Evolutionary conservation across 169 alveolate genomes (phyloP).

Genomic region (Cryptosporidium andersoni): DNA sequence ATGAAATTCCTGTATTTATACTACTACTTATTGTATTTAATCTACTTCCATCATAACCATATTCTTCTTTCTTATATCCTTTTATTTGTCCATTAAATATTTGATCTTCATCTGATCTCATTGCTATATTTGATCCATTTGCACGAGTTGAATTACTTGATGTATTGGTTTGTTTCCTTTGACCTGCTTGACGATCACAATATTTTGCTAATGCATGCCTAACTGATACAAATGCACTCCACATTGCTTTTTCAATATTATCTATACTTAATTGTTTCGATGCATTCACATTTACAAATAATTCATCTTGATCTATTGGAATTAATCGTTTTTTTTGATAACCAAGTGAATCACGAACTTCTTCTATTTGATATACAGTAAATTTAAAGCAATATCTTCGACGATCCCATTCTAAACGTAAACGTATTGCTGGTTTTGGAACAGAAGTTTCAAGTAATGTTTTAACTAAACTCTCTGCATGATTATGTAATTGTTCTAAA

Average conservation of each 20-base stretch:
- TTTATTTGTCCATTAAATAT: background rate
- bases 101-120: conserved; percentile 20
- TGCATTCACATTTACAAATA: conserved; percentile 70
- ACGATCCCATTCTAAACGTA: conserved; percentile 70
- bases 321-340: conserved; percentile 56
- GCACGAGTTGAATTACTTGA: conserved; percentile 1
- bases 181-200: conserved; percentile 71
- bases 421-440: conserved; percentile 51
- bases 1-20: background rate
- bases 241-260: conserved; percentile 62
- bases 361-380: conserved; percentile 65
- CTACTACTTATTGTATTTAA: background rate
- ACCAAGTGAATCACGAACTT: conserved; percentile 58
- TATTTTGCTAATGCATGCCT: conserved; percentile 62
- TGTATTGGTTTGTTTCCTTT: conserved; percentile 39
- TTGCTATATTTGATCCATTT: background rate
- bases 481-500: conserved; percentile 51
- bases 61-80: conserved; percentile 53
- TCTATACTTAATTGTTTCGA: conserved; percentile 56
- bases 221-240: conserved; percentile 71
- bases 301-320: conserved; percentile 66
- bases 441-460: conserved; percentile 65
- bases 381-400: conserved; percentile 64
- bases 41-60: conserved; percentile 2
- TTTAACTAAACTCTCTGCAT: conserved; percentile 66